Evolutionary conservation across 2,329 filamentous ascomycete genomes (phyloP).

Genomic region (Thelonectria discophora): DNA sequence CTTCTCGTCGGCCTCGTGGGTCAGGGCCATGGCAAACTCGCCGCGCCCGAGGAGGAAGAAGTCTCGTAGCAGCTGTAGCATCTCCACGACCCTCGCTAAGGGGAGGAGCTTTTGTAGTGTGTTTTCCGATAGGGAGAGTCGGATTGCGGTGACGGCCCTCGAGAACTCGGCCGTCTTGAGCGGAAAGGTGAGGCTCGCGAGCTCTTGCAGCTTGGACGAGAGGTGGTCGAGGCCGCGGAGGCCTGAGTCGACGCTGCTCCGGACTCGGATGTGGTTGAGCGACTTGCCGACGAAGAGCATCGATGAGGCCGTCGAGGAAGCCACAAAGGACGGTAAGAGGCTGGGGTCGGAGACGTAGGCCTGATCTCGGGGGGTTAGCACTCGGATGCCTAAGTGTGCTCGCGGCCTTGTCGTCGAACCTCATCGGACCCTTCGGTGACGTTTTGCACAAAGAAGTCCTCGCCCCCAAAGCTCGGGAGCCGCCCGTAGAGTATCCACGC

Average conservation of each 20-base stretch:
- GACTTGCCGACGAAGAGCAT: slow-evolving; percentile 93
- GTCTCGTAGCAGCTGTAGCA: slow-evolving; percentile 79
- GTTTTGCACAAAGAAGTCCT: slow-evolving; percentile 86
- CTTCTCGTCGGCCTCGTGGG: slow-evolving; percentile 84
- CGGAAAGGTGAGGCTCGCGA: slow-evolving; percentile 76
- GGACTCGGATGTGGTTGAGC: slow-evolving; percentile 80
- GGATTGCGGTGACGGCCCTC: slow-evolving; percentile 76
- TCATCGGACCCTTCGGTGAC: slow-evolving; percentile 53
- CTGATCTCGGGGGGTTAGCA: slow-evolving; percentile 41
- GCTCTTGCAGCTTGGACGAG: slow-evolving; percentile 72
- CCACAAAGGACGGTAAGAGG: slow-evolving; percentile 83
- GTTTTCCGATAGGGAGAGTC: slow-evolving; percentile 83
- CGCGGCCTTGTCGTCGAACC: slow-evolving; percentile 40
- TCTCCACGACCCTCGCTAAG: slow-evolving; percentile 76
- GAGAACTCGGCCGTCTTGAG: slow-evolving; percentile 77
- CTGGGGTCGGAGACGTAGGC: slow-evolving; percentile 67
- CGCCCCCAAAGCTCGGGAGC: slow-evolving; percentile 76
- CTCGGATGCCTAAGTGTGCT: neutral
- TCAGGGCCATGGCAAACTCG: slow-evolving; percentile 89
- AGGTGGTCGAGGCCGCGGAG: slow-evolving; percentile 66
- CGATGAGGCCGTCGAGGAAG: slow-evolving; percentile 75
- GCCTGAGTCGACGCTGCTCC: slow-evolving; percentile 55
- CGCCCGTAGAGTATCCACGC: slow-evolving; percentile 92
- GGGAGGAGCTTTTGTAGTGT: slow-evolving; percentile 85
- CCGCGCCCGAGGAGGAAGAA: slow-evolving; percentile 89